Base-by-base conservation (phyloP, 352 stramenopile genomes). In the Phytopythium helicoides region DNA sequence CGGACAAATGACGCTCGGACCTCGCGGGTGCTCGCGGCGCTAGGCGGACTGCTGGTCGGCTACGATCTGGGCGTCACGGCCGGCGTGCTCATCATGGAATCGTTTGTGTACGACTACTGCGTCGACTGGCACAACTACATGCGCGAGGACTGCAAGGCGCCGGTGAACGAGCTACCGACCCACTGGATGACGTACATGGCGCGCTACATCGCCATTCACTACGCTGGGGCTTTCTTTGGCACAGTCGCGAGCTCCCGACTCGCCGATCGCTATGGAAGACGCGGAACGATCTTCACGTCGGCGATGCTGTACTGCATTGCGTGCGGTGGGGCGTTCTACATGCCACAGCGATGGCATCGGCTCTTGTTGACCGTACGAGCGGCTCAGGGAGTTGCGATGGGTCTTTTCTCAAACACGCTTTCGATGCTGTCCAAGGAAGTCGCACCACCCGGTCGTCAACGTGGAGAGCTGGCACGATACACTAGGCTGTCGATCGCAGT, bases 101-200 rank as follows among this genome's bases (percentile, higher is more conserved):
- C 68, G 21, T 73, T 77, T 55, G 33, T 78, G n/a, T 52, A 73
- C 49, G 62, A 72, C 44, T 71, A 64, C 49, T 71, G 62, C 50
- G 58, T 71, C 44, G 62, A 55, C 39, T 66, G 48, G 49, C 52
- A 54, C 58, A 71, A 55, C 61, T 66, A 39, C 64, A 60, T 48
- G 62, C 52, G 7, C 21, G 37, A 63, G 4, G 23, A 63, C 11
- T 63, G 56, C 49, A 58, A 34, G n/a, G 47, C 46, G 26, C 47
- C 55, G 47, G 31, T 48, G 41, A 52, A 41, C 12, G 31, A 58
- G 3, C 35, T 63, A 16, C 56, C 48, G 22, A 7, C 10, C 9
- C 33, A 57, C 33, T 62, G 56, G 56, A 58, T 47, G 22, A 31
- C 45, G 21, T 62, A 54, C 34, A 40, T 31, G n/a, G 19, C 35